These are phyloP conservation scores for Verbascum thapsus DNA, from an alignment of 257 asterid genomes.

Conservation along the genomic window DNA sequence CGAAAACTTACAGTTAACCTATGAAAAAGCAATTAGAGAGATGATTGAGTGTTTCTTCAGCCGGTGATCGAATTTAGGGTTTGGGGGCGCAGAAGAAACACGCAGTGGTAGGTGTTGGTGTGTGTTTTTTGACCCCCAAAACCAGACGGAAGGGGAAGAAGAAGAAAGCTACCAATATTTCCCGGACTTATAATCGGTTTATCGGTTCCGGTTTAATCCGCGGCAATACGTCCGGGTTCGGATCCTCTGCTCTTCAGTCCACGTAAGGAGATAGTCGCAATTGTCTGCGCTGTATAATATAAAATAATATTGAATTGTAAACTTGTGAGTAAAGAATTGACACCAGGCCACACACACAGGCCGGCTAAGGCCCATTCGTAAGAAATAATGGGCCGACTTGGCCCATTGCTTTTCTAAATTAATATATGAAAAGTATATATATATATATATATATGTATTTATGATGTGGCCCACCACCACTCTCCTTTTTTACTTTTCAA, in stretches of 20 bases:
- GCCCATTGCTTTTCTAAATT: too few species aligned
- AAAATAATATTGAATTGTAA: too few species aligned
- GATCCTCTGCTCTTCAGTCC: constrained; percentile 33
- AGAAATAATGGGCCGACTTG: too few species aligned
- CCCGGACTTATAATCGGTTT: constrained; percentile 47
- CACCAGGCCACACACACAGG: too few species aligned
- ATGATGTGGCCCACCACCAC: too few species aligned
- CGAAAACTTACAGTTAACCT: background rate
- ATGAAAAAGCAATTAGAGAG: background rate
- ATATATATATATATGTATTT: too few species aligned
- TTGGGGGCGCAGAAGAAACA: constrained; percentile 11
- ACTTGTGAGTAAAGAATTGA: too few species aligned
- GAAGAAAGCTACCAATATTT: constrained; percentile 38
- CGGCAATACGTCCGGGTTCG: constrained; percentile 45
- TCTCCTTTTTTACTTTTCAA: too few species aligned
- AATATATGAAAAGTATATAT: too few species aligned
- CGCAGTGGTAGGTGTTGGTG: constrained; percentile 30
- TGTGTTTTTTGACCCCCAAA: constrained; percentile 33
- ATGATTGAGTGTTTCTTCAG: constrained; percentile 7
- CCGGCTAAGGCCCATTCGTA: too few species aligned
- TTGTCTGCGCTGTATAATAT: too few species aligned
- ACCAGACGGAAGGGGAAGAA: constrained; percentile 36
- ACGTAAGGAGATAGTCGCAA: too few species aligned
- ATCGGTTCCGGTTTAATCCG: constrained; percentile 38
- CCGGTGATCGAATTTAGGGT: constrained; percentile 18